These are phyloP conservation scores for Psidium friedrichsthalianum DNA, from an alignment of 345 rosid genomes.

Conservation along the genomic window DNA sequence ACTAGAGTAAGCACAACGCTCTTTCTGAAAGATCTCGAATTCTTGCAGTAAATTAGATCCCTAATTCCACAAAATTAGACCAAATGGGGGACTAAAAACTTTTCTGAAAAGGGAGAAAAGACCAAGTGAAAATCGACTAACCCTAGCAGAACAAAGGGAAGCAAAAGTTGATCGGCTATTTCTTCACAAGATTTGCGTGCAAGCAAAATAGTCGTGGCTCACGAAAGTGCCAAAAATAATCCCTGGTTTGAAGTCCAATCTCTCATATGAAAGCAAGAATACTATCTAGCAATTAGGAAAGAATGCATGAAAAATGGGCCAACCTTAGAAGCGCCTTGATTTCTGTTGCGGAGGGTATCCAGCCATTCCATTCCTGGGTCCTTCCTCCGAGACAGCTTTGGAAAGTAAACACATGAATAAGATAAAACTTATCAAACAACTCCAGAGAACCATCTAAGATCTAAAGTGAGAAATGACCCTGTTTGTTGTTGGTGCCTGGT, in stretches of 20 bases:
- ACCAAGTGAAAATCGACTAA: neutral
- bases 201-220: neutral
- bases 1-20: neutral
- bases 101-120: neutral
- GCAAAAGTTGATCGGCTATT: neutral
- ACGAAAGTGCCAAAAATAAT: neutral
- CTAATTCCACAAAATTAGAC: neutral
- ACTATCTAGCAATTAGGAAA: neutral
- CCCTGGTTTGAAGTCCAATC: neutral
- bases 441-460: neutral
- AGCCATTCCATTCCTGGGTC: constrained; percentile 70
- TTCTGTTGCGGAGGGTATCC: constrained; percentile 89
- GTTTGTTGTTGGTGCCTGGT: constrained; percentile 58
- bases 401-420: neutral
- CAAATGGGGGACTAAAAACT: neutral
- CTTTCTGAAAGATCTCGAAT: neutral
- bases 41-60: neutral
- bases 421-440: neutral
- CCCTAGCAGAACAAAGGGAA: neutral
- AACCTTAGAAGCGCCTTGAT: constrained; percentile 55
- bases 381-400: constrained; percentile 66
- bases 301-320: neutral
- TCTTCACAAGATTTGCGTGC: neutral
- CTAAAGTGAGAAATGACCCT: neutral
- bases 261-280: neutral